A percentile compares a stretch with the other conserved stretches of the same genome.
These are phyloP conservation scores for Strigomonas oncopelti DNA, from an alignment of 208 protist species.

Conservation along the genomic window DNA sequence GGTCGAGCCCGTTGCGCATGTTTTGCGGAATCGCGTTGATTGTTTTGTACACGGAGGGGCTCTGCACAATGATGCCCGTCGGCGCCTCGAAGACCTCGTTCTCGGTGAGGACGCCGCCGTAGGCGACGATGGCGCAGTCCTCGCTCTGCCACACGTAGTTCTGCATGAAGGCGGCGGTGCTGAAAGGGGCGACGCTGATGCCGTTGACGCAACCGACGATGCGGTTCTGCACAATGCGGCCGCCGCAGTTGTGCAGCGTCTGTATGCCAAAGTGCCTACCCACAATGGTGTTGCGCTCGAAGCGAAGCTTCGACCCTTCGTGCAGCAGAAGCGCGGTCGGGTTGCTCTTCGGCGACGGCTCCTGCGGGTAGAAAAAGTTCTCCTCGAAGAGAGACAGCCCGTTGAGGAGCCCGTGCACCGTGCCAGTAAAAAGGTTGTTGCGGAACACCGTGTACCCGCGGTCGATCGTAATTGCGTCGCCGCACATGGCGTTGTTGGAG, in stretches of 20 bases:
- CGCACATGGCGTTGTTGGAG: constrained; percentile 21
- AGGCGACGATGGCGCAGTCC: constrained; percentile 53
- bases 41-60: constrained; percentile 45
- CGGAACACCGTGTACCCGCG: constrained; percentile 52
- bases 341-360: not conserved
- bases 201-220: constrained; percentile 43
- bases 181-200: constrained; percentile 49
- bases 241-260: constrained; percentile 41
- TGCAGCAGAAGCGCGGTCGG: constrained; percentile 34
- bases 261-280: constrained; percentile 37
- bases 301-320: constrained; percentile 33
- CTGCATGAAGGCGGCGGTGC: constrained; percentile 36
- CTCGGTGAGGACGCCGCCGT: constrained; percentile 58
- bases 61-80: constrained; percentile 55
- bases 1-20: constrained; percentile 33
- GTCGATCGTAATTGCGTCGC: constrained; percentile 63
- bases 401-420: constrained; percentile 48
- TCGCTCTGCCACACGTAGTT: constrained; percentile 53
- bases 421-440: constrained; percentile 65
- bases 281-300: constrained; percentile 50
- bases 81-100: constrained; percentile 58
- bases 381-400: constrained; percentile 42
- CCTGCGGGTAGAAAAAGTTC: constrained; percentile 42
- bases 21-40: constrained; percentile 50
- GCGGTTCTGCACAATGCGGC: constrained; percentile 36